Evolutionary conservation across 2,329 filamentous ascomycete genomes (phyloP), one percentile per base, ranked within the genome.

Genomic region (Bipolaris oryzae): DNA sequence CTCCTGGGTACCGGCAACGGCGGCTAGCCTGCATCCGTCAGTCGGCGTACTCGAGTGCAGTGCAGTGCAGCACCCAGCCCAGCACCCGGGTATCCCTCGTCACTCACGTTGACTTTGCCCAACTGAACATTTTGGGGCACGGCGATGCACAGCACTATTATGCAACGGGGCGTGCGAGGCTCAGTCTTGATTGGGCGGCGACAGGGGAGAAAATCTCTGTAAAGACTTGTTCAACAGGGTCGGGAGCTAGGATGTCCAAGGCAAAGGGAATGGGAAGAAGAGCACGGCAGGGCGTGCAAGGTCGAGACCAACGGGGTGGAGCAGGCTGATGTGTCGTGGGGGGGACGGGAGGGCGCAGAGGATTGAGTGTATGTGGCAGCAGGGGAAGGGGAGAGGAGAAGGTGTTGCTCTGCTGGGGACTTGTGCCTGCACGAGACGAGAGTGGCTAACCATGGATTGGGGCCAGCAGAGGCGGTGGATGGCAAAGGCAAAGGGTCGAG

Each of bases 1-100:
- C 84, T 97, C 93, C 78, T 96, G 90, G 53, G 94, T 98, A 79
- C 96, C 93, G 74, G 93, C 92, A 76, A 96, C 92, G 78, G 93
- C 85, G 74, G 84, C 83, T 73, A 87, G 78, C 68, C 84, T 86
- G 21, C 23, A 57, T 37, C 21, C 49, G 68, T 69, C 41, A 72
- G 64, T 48, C 54, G 35, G 39, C 39, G 50, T 53, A 21, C 37
- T 53, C 35, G 35, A 53, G 64, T 54, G 61, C 61, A 60, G 46
- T 55, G 59, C 63, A 58, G 57, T 66, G 60, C 49, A 43, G 50
- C 46, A 13, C 18, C 33, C 35, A 38, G 45, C 51, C 33, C 35
- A 44, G 45, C 53, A 49, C 55, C 58, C 51, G 53, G 59, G 5
- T 20, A 25, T 20, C 20, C 39, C 39, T 42, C 49, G 43, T 49